These are phyloP conservation scores for Globisporangium cederbergense DNA, from an alignment of 352 stramenopile genomes.

Conservation along the genomic window DNA sequence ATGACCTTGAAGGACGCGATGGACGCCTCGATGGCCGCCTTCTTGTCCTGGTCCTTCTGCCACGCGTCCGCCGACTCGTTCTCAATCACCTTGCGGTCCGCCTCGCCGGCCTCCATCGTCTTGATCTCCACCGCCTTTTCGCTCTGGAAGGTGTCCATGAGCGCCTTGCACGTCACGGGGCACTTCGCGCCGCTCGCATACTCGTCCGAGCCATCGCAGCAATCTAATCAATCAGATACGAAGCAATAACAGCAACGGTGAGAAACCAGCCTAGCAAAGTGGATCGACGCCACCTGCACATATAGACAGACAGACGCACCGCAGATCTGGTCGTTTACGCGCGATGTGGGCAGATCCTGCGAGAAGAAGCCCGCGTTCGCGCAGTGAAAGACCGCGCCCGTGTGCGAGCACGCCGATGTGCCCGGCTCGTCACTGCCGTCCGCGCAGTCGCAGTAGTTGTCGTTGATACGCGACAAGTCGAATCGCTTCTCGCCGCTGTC, in stretches of 20 bases:
- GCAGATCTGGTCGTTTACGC: constrained; percentile 78
- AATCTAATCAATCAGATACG: constrained; percentile 23
- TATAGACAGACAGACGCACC: constrained; percentile 22
- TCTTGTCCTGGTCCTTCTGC: constrained; percentile 30
- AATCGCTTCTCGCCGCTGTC: constrained; percentile 56
- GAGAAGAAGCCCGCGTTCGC: constrained; percentile 72
- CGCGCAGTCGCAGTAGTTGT: constrained; percentile 94
- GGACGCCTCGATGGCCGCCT: constrained; percentile 23
- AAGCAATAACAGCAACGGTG: not conserved
- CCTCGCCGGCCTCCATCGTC: constrained; percentile 61
- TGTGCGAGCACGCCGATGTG: constrained; percentile 83
- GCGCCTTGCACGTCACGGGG: constrained; percentile 33
- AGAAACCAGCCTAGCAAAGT: not conserved
- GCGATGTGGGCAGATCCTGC: constrained; percentile 50
- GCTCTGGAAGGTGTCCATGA: constrained; percentile 36
- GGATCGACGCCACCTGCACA: not conserved
- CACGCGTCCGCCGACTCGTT: constrained; percentile 31
- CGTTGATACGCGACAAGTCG: constrained; percentile 70
- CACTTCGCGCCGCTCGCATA: constrained; percentile 53
- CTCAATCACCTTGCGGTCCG: constrained; percentile 36
- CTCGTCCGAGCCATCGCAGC: constrained; percentile 85
- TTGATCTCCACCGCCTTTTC: constrained; percentile 67
- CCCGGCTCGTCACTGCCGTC: constrained; percentile 89
- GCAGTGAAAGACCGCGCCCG: constrained; percentile 59
- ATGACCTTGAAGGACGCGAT: constrained; percentile 28